phyloP scores from a whole-genome alignment of 106 monocot genomes.

The Dendrobium nobile region DNA sequence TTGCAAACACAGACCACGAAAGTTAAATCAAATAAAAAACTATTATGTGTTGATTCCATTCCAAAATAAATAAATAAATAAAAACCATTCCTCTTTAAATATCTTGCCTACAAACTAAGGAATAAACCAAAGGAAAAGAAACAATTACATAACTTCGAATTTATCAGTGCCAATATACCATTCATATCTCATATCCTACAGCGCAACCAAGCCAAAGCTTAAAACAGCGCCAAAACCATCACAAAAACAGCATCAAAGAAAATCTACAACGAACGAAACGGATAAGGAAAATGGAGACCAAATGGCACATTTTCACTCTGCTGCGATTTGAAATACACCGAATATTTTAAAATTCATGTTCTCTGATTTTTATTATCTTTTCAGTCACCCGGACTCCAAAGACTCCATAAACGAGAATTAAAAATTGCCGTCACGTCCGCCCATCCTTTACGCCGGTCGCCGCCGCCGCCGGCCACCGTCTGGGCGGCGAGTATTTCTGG shows the following conservation, averaged over 20 bases:
- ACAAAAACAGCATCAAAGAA: neutral
- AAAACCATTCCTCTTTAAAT: no score
- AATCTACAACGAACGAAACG: neutral
- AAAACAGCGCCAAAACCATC: neutral
- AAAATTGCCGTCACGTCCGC: slow-evolving; percentile 31
- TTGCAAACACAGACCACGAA: no score
- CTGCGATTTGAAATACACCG: neutral
- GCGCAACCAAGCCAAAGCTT: no score
- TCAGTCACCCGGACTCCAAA: slow-evolving; percentile 34
- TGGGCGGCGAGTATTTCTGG: neutral
- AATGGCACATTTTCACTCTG: neutral
- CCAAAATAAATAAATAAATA: no score
- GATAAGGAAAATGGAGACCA: neutral
- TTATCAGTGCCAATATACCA: no score
- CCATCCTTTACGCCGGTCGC: slow-evolving; percentile 27
- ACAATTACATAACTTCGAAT: no score
- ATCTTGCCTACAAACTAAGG: no score
- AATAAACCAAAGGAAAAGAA: no score
- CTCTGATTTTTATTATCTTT: neutral
- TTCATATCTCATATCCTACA: no score
- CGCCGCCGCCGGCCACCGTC: neutral
- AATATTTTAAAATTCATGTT: neutral
- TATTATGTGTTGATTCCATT: no score
- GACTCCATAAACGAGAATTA: slow-evolving; percentile 29
- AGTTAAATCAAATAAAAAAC: no score